Evolutionary conservation across 495 filamentous ascomycete genomes (phyloP).

Genomic region (Hypoxylon intermedium): DNA sequence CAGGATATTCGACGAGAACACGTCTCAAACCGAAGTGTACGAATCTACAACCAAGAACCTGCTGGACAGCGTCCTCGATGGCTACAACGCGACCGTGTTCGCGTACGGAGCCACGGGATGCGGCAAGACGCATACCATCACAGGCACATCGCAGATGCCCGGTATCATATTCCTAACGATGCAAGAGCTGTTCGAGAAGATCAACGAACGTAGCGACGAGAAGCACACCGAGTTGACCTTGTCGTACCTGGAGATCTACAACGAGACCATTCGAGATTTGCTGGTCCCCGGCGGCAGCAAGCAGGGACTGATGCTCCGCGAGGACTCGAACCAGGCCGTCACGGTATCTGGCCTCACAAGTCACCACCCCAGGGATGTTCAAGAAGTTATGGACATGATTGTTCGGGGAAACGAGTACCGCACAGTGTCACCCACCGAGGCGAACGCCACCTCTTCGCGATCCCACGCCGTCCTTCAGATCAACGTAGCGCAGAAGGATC

Average conservation of each 20-base stretch:
- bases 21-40: slow-evolving; percentile 92
- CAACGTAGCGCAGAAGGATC: slow-evolving; percentile 91
- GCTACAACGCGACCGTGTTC: slow-evolving; percentile 99
- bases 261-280: slow-evolving; percentile 96
- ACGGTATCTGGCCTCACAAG: slow-evolving; percentile 91
- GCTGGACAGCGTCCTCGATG: slow-evolving; percentile 93
- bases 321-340: slow-evolving; percentile 92
- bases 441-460: slow-evolving; percentile 96
- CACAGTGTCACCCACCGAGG: slow-evolving; percentile 96
- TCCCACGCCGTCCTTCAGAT: slow-evolving; percentile 99
- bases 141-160: slow-evolving; percentile 90
- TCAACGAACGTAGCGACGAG: slow-evolving; percentile 80
- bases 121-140: slow-evolving; percentile 98
- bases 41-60: slow-evolving; percentile 88
- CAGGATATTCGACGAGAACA: slow-evolving; percentile 94
- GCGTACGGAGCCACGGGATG: slow-evolving; percentile 98
- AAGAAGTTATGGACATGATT: slow-evolving; percentile 99
- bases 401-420: slow-evolving; percentile 91
- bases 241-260: slow-evolving; percentile 98
- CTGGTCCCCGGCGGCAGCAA: slow-evolving; percentile 87
- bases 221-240: slow-evolving; percentile 90
- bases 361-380: slow-evolving; percentile 81
- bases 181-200: slow-evolving; percentile 97
- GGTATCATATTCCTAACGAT: slow-evolving; percentile 99
- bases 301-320: slow-evolving; percentile 87